These are phyloP conservation scores for Blastobotrys ciferrii DNA, from an alignment of 1,139 yeast genomes.

Conservation along the genomic window DNA sequence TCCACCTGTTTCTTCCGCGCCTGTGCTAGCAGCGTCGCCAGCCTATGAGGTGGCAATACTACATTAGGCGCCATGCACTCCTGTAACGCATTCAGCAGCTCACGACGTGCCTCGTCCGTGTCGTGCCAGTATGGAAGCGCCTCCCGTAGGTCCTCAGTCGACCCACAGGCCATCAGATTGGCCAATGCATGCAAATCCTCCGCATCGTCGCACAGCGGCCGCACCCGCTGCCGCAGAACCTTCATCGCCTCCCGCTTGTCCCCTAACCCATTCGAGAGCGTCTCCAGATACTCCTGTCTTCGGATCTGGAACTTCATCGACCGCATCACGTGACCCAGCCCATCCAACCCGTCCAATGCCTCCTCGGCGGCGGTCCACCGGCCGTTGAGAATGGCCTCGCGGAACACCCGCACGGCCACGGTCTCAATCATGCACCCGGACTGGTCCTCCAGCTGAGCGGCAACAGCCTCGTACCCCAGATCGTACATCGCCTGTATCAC, in stretches of 20 bases:
- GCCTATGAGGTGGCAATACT: conserved; percentile 52
- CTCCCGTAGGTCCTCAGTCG: conserved; percentile 30
- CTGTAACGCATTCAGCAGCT: conserved; percentile 45
- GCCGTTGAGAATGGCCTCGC: conserved; percentile 43
- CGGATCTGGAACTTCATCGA: conserved; percentile 33
- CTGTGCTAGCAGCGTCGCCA: conserved; percentile 50
- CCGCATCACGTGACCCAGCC: conserved; percentile 25
- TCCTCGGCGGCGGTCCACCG: conserved; percentile 44
- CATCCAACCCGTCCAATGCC: conserved; percentile 34
- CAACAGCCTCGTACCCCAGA: conserved; percentile 46
- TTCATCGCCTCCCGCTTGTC: conserved; percentile 43
- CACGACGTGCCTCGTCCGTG: conserved; percentile 41
- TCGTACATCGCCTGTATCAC: conserved; percentile 50
- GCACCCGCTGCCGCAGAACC: conserved; percentile 43
- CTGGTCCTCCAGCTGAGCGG: conserved; percentile 41
- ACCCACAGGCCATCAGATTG: conserved; percentile 31
- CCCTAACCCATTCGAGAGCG: conserved; percentile 24
- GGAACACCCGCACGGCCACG: conserved; percentile 41
- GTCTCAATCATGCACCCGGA: conserved; percentile 42
- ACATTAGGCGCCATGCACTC: conserved; percentile 50
- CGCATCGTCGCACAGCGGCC: conserved; percentile 29
- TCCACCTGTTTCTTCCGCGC: conserved; percentile 50
- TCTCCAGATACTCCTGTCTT: conserved; percentile 37
- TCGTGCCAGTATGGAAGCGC: conserved; percentile 40
- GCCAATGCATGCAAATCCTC: conserved; percentile 36